Percentiles rank a stretch among this genome's conserved stretches.
phyloP scores from a whole-genome alignment of 1,139 yeast genomes.

The Tardiomyces blankii region DNA sequence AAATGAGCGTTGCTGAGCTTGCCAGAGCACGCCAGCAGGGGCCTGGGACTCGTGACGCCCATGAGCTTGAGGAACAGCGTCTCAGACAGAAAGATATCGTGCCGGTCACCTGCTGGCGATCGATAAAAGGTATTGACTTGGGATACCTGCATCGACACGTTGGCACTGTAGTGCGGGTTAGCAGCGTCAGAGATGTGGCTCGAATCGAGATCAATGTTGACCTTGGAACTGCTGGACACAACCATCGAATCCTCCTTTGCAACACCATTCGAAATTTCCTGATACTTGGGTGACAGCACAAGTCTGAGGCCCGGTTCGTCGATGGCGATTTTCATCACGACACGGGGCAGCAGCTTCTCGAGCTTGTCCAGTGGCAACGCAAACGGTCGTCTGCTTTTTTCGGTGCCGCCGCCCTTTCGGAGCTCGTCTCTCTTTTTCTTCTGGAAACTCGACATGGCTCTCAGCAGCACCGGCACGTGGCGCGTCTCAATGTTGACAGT shows the following conservation, averaged over 20 bases:
- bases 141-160: slow-evolving; percentile 17
- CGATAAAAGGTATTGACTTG: slow-evolving; percentile 23
- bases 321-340: slow-evolving; percentile 24
- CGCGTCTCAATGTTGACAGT: slow-evolving; percentile 26
- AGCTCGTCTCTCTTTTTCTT: background rate
- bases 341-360: slow-evolving; percentile 23
- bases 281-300: slow-evolving; percentile 8
- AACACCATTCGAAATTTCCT: slow-evolving; percentile 2
- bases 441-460: slow-evolving; percentile 8
- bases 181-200: slow-evolving; percentile 16
- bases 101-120: slow-evolving; percentile 18
- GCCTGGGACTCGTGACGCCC: slow-evolving; percentile 20
- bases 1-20: slow-evolving; percentile 17
- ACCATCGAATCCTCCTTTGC: slow-evolving; percentile 11
- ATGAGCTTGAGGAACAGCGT: slow-evolving; percentile 16
- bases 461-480: slow-evolving; percentile 21
- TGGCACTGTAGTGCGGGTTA: slow-evolving; percentile 16
- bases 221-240: slow-evolving; percentile 8
- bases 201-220: slow-evolving; percentile 19
- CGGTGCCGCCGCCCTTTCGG: background rate
- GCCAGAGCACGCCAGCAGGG: slow-evolving; percentile 17
- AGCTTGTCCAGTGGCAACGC: slow-evolving; percentile 3
- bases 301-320: slow-evolving; percentile 30
- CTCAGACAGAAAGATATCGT: slow-evolving; percentile 22
- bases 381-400: no score